phyloP scores from a whole-genome alignment of 495 filamentous ascomycete species.

The Penicillium maclennaniae region DNA sequence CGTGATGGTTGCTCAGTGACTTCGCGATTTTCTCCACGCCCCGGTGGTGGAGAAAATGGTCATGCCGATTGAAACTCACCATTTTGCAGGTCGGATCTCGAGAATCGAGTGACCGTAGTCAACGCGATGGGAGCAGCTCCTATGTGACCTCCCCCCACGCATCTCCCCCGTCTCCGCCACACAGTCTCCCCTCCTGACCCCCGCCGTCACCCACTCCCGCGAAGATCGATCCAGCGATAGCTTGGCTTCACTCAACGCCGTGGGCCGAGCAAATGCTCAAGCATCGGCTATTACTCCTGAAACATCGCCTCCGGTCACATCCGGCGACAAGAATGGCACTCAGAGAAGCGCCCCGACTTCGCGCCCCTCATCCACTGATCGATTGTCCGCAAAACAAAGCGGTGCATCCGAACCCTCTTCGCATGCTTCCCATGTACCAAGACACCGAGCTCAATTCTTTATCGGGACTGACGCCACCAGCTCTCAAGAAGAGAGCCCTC shows the following conservation, averaged over 20 bases:
- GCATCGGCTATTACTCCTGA: conserved; percentile 57
- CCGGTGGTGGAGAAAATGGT: conserved; percentile 3
- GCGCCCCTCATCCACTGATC: conserved; percentile 46
- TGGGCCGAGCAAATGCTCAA: conserved; percentile 57
- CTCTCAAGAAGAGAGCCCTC: conserved; percentile 50
- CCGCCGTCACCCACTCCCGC: conserved; percentile 64
- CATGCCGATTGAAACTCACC: conserved; percentile 13
- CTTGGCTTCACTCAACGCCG: conserved; percentile 20
- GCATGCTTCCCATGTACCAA: conserved; percentile 42
- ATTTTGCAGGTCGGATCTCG: conserved; percentile 43
- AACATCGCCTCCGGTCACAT: conserved; percentile 36
- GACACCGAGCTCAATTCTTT: conserved; percentile 66
- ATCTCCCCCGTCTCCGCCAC: conserved; percentile 58
- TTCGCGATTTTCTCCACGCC: neutral
- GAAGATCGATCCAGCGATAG: conserved; percentile 38
- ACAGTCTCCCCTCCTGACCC: conserved; percentile 87
- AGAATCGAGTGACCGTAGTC: conserved; percentile 44
- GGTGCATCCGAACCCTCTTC: conserved; percentile 38
- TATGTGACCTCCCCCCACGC: conserved; percentile 38
- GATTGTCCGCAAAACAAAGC: conserved; percentile 28
- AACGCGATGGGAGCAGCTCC: conserved; percentile 37
- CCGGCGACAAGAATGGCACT: conserved; percentile 21
- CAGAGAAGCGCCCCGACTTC: conserved; percentile 40
- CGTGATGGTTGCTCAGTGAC: neutral
- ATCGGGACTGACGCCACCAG: conserved; percentile 58